Conservation (phyloP, 768 basidiomycete genomes). For the Omphalotus guepiniiformis region DNA sequence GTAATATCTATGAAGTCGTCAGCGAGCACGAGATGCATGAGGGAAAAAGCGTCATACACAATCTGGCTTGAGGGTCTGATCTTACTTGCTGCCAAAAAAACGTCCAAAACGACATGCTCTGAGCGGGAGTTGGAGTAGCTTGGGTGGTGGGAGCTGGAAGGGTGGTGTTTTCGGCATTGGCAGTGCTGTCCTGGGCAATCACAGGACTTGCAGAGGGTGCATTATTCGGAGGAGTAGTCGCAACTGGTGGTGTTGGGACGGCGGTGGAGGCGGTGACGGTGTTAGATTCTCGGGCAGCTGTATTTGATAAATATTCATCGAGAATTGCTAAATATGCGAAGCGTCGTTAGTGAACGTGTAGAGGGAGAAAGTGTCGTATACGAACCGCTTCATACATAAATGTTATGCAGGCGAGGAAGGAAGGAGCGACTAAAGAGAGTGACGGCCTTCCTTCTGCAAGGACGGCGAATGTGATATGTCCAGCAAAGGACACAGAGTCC, state of each 20-base stretch:
- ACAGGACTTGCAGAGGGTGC: constrained; percentile 3
- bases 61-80: constrained; percentile 65
- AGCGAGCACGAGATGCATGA: constrained; percentile 2
- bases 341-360: neutral
- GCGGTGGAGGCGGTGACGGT: constrained; percentile 25
- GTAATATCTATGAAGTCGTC: constrained; percentile 48
- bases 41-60: constrained; percentile 47
- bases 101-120: constrained; percentile 31
- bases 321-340: constrained; percentile 64
- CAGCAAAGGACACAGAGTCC: constrained; percentile 83
- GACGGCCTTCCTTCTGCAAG: constrained; percentile 80
- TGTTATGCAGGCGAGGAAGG: constrained; percentile 75
- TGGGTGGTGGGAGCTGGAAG: constrained; percentile 2
- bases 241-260: constrained; percentile 8
- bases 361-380: constrained; percentile 10
- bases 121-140: constrained; percentile 9
- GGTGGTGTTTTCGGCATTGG: too few species aligned
- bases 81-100: constrained; percentile 57
- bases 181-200: neutral
- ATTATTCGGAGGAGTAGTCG: neutral
- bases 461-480: constrained; percentile 85
- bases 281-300: constrained; percentile 83
- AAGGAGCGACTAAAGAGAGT: constrained; percentile 76
- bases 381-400: constrained; percentile 82
- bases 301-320: constrained; percentile 73